Percentiles rank a stretch among this genome's conserved stretches.
Conservation (phyloP, 2,329 filamentous ascomycete genomes). For the Xylariaceae sp. region DNA sequence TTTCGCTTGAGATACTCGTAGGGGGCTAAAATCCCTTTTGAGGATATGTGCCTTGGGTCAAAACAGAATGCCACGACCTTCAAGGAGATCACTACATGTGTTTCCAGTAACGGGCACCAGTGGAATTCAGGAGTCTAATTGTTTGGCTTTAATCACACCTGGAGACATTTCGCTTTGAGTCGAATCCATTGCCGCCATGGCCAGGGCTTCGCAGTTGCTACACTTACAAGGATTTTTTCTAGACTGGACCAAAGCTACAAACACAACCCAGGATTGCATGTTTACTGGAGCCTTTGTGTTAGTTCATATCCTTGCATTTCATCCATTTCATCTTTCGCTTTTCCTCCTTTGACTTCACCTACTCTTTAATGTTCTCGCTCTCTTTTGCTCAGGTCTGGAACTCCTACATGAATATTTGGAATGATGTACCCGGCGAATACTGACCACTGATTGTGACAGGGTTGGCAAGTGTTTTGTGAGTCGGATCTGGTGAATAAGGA, state of each 20-base stretch:
- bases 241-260: not conserved
- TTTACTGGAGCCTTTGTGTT: constrained; percentile 1
- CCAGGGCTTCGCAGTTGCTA: not conserved
- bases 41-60: constrained; percentile 6
- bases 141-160: not conserved
- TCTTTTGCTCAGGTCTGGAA: constrained; percentile 1
- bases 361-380: not conserved
- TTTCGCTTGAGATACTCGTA: too few species aligned
- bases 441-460: constrained; percentile 10
- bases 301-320: constrained; percentile 20
- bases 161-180: not conserved
- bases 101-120: not conserved
- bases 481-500: not conserved
- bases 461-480: not conserved
- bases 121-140: not conserved
- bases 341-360: not conserved
- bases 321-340: constrained; percentile 1
- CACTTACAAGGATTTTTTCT: not conserved
- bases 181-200: not conserved
- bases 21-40: too few species aligned
- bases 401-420: constrained; percentile 2
- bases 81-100: not conserved
- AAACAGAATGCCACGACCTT: not conserved
- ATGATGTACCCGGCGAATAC: constrained; percentile 7
- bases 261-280: too few species aligned